Evolutionary conservation across 176 grass and related monocot species (phyloP).

Genomic region (Cocos nucifera): DNA sequence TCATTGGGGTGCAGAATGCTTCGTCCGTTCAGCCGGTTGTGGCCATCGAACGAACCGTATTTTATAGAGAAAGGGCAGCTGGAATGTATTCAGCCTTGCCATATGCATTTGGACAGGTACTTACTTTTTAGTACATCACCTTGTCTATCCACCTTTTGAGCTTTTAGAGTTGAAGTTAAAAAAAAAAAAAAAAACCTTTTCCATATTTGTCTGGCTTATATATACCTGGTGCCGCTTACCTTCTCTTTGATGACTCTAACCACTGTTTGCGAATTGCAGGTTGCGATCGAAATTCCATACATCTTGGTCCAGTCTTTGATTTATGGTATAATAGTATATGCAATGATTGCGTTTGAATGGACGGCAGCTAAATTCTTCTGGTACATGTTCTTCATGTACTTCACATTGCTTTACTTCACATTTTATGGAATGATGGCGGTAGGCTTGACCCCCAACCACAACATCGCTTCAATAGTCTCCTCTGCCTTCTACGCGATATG

Average conservation of each 20-base stretch:
- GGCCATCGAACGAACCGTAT: conserved; percentile 35
- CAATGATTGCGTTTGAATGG: conserved; percentile 47
- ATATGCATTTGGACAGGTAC: conserved; percentile 42
- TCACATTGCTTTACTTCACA: conserved; percentile 58
- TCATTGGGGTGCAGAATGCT: conserved; percentile 43
- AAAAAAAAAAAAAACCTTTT: not conserved
- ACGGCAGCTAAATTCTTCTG: conserved; percentile 41
- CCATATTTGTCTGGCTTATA: not conserved
- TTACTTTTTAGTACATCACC: not conserved
- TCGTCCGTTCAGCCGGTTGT: conserved; percentile 47
- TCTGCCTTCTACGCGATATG: conserved; percentile 49
- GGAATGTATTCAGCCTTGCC: conserved; percentile 57
- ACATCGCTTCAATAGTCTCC: conserved; percentile 43
- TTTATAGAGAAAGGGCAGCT: conserved; percentile 41
- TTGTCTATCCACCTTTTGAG: not conserved
- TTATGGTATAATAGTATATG: conserved; percentile 41
- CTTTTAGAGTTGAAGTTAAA: not conserved
- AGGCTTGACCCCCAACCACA: conserved; percentile 40
- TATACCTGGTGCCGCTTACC: not conserved
- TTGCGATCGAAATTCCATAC: conserved; percentile 40
- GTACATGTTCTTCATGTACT: conserved; percentile 64
- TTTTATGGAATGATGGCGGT: conserved; percentile 48
- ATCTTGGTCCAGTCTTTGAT: conserved; percentile 36
- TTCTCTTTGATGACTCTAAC: not conserved
- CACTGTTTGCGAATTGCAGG: conserved; percentile 8